Evolutionary conservation across 352 stramenopile genomes (phyloP).

Genomic region (Paralagenidium karlingii): DNA sequence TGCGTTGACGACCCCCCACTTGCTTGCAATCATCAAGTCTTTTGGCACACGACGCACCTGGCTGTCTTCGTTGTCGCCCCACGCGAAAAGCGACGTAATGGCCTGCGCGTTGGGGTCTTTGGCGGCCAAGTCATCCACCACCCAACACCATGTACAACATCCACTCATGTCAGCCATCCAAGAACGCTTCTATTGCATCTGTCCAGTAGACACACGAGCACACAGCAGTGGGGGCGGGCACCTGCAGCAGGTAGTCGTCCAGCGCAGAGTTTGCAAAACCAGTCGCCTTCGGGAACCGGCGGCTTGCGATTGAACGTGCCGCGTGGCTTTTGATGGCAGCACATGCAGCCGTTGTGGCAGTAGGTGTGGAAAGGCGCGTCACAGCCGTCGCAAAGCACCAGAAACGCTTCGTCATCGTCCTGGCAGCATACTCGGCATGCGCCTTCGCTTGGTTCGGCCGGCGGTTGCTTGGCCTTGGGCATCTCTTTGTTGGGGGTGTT

Average conservation of each 20-base stretch:
- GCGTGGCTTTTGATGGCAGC: slow-evolving; percentile 63
- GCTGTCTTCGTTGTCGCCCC: slow-evolving; percentile 71
- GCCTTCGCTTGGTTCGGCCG: slow-evolving; percentile 31
- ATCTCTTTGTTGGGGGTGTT: not conserved
- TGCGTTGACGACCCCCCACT: too few species aligned
- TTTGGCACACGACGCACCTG: too few species aligned
- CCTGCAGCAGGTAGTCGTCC: slow-evolving; percentile 34
- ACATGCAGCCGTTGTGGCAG: slow-evolving; percentile 63
- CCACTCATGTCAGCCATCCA: too few species aligned
- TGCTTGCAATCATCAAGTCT: too few species aligned
- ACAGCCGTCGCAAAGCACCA: slow-evolving; percentile 74
- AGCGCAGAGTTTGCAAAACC: slow-evolving; percentile 80
- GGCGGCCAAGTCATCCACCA: too few species aligned
- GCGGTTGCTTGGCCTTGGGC: slow-evolving; percentile 12
- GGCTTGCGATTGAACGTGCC: slow-evolving; percentile 67
- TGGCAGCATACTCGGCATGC: slow-evolving; percentile 71
- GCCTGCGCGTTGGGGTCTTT: slow-evolving; percentile 21
- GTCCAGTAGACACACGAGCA: too few species aligned
- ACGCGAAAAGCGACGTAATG: slow-evolving; percentile 51
- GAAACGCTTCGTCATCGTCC: slow-evolving; percentile 59
- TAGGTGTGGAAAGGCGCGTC: slow-evolving; percentile 62
- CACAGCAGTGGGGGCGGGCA: slow-evolving; percentile 5
- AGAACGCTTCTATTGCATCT: too few species aligned
- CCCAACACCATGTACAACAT: too few species aligned
- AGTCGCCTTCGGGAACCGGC: slow-evolving; percentile 65